Conservation (phyloP, 129 eudicot genomes). For the Helichrysum umbraculigerum region DNA sequence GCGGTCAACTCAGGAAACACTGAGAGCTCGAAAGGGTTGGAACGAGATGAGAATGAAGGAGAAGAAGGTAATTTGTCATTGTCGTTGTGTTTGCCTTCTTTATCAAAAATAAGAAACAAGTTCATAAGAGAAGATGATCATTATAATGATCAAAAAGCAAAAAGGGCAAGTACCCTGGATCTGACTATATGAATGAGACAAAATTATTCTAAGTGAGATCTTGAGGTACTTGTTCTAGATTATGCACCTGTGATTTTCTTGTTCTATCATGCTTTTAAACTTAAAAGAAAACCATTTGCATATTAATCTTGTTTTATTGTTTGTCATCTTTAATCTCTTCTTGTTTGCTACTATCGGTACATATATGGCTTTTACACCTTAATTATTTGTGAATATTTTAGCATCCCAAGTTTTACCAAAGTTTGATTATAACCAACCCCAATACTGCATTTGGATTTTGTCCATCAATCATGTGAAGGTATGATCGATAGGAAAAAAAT, state of each 20-base stretch:
- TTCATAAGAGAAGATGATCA: slow-evolving; percentile 37
- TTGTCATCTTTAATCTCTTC: slow-evolving; percentile 32
- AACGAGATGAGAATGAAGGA: slow-evolving; percentile 23
- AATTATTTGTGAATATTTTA: slow-evolving; percentile 14
- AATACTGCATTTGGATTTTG: not conserved
- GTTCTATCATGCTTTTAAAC: slow-evolving; percentile 38
- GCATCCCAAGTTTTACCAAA: slow-evolving; percentile 6
- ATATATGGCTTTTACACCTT: slow-evolving; percentile 23
- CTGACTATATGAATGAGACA: slow-evolving; percentile 90
- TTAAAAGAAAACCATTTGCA: slow-evolving; percentile 29
- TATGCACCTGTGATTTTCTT: slow-evolving; percentile 44
- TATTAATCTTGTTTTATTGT: slow-evolving; percentile 39
- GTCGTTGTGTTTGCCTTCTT: slow-evolving; percentile 51
- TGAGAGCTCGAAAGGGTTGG: slow-evolving; percentile 14
- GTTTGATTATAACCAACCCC: slow-evolving; percentile 2
- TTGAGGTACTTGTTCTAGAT: slow-evolving; percentile 78
- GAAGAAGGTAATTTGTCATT: slow-evolving; percentile 46
- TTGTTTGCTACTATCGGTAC: slow-evolving; percentile 37
- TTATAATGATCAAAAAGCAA: slow-evolving; percentile 28
- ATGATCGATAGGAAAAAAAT: not conserved
- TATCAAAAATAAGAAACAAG: slow-evolving; percentile 34
- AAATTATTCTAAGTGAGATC: slow-evolving; percentile 98
- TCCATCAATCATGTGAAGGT: not conserved
- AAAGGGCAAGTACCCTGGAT: slow-evolving; percentile 93
- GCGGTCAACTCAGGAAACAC: slow-evolving; percentile 38